phyloP scores from a whole-genome alignment of 495 filamentous ascomycete species.

The Thozetella sp. region DNA sequence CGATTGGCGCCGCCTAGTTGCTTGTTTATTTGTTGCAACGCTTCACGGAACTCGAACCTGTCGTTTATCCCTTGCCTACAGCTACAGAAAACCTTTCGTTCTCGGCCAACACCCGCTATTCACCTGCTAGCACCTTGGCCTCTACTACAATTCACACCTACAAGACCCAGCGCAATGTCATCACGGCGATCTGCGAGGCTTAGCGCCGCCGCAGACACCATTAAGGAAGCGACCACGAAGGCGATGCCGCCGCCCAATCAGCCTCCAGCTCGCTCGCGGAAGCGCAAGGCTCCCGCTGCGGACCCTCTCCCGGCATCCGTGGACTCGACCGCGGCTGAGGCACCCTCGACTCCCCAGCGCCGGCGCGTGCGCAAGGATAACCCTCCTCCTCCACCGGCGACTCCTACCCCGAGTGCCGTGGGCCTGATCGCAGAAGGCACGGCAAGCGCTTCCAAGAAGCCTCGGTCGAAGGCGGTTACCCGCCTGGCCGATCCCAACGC shows the following conservation, averaged over 20 bases:
- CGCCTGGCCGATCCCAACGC: constrained; percentile 50
- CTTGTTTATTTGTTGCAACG: too few species aligned
- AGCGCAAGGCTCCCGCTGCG: constrained; percentile 33
- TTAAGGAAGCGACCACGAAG: constrained; percentile 12
- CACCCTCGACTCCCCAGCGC: constrained; percentile 34
- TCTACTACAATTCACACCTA: neutral
- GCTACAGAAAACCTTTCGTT: too few species aligned
- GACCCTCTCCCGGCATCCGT: constrained; percentile 1
- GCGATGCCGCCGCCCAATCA: constrained; percentile 14
- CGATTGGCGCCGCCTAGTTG: too few species aligned
- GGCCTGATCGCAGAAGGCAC: constrained; percentile 29
- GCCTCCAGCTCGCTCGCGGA: constrained; percentile 19
- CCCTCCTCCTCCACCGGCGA: constrained; percentile 25
- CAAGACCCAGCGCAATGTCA: constrained; percentile 41
- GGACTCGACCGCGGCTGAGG: constrained; percentile 8
- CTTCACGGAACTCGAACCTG: too few species aligned
- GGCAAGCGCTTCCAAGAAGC: constrained; percentile 22
- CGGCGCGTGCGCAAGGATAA: constrained; percentile 21
- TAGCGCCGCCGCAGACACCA: constrained; percentile 36
- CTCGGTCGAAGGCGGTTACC: constrained; percentile 34
- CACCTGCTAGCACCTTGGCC: neutral
- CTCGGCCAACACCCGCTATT: neutral
- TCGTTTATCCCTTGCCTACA: too few species aligned
- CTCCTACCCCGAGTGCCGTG: constrained; percentile 38
- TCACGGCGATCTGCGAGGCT: constrained; percentile 61